These are phyloP conservation scores for Phialophora verrucosa DNA, from an alignment of 2,329 filamentous ascomycete species.

Conservation along the genomic window DNA sequence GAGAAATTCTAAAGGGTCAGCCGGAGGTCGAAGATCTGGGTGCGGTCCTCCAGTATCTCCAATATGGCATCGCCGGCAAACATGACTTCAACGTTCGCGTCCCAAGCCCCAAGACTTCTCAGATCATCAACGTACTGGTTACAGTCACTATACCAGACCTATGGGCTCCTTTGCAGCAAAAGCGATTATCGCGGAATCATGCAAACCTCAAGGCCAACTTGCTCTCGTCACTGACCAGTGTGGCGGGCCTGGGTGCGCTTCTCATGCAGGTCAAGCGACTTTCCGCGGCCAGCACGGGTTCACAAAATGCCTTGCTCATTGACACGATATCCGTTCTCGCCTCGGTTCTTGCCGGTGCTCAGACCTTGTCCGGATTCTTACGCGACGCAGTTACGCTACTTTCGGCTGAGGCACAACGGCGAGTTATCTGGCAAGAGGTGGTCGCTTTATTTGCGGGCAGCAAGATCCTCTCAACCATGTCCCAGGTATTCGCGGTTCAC, in stretches of 20 bases:
- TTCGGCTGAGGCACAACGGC: conserved; percentile 42
- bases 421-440: conserved; percentile 67
- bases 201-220: conserved; percentile 55
- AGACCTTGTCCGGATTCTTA: conserved; percentile 29
- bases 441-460: conserved; percentile 65
- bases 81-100: conserved; percentile 58
- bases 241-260: conserved; percentile 78
- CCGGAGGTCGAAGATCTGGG: conserved; percentile 66
- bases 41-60: conserved; percentile 60
- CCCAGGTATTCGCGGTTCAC: conserved; percentile 58
- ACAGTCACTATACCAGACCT: conserved; percentile 79
- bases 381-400: conserved; percentile 49
- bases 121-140: conserved; percentile 76
- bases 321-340: conserved; percentile 48
- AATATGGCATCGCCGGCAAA: conserved; percentile 41
- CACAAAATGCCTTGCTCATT: conserved; percentile 43
- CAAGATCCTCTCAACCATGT: conserved; percentile 62
- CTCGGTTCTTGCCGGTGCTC: conserved; percentile 38
- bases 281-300: conserved; percentile 46
- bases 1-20: conserved; percentile 66
- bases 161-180: conserved; percentile 60
- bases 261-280: conserved; percentile 70
- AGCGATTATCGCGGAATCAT: conserved; percentile 23
- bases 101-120: conserved; percentile 71
- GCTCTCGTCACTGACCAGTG: conserved; percentile 69